phyloP scores from a whole-genome alignment of 2,329 filamentous ascomycete species.

The Curvularia lunata region DNA sequence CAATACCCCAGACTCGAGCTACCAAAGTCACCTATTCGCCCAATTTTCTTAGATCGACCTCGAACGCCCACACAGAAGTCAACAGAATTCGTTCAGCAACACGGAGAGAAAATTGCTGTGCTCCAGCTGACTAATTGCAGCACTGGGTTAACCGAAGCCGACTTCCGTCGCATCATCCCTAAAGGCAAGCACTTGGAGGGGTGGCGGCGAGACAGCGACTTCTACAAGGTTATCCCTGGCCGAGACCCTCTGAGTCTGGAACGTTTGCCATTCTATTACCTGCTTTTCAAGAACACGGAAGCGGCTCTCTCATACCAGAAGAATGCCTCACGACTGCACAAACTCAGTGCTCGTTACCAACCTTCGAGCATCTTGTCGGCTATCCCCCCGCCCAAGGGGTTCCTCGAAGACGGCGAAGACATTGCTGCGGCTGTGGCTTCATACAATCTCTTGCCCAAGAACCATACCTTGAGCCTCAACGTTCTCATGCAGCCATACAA shows the following conservation, averaged over 20 bases:
- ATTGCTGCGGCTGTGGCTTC: slow-evolving; percentile 49
- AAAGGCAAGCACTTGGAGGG: slow-evolving; percentile 69
- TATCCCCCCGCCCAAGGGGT: slow-evolving; percentile 52
- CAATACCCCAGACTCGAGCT: slow-evolving; percentile 40
- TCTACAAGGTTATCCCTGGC: slow-evolving; percentile 68
- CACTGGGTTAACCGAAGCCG: slow-evolving; percentile 64
- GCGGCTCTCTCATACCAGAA: slow-evolving; percentile 68
- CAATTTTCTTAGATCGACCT: slow-evolving; percentile 4
- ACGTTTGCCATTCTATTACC: slow-evolving; percentile 68
- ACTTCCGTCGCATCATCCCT: slow-evolving; percentile 72
- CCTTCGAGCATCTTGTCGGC: slow-evolving; percentile 52
- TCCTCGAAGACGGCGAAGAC: slow-evolving; percentile 57
- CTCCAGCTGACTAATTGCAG: slow-evolving; percentile 63
- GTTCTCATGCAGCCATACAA: slow-evolving; percentile 48
- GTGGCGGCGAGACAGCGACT: slow-evolving; percentile 65
- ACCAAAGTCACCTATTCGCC: slow-evolving; percentile 24
- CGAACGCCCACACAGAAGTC: slow-evolving; percentile 26
- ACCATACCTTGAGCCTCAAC: slow-evolving; percentile 31
- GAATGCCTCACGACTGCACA: slow-evolving; percentile 60
- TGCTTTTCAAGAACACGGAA: slow-evolving; percentile 68
- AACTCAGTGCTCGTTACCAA: slow-evolving; percentile 54
- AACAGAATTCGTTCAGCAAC: slow-evolving; percentile 31
- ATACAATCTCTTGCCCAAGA: slow-evolving; percentile 56
- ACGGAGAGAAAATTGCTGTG: slow-evolving; percentile 45
- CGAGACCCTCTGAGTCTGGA: slow-evolving; percentile 69